Percentiles rank a stretch among this genome's conserved stretches.
phyloP scores from a whole-genome alignment of 129 eudicot species.

The Smallanthus sonchifolius region DNA sequence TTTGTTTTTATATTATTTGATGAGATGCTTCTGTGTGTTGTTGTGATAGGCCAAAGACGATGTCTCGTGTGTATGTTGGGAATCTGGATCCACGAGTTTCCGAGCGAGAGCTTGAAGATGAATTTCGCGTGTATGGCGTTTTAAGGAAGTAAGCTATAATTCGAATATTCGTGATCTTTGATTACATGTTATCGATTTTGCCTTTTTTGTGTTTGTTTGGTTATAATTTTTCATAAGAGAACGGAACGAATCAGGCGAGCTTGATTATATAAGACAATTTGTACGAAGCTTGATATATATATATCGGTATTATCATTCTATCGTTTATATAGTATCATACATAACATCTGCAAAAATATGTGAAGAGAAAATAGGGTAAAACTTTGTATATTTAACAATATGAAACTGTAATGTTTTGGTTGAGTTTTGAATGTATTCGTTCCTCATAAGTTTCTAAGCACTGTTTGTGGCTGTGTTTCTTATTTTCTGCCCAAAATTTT shows the following conservation, averaged over 20 bases:
- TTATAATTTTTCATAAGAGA: background rate
- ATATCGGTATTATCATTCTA: background rate
- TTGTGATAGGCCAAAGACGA: conserved; percentile 20
- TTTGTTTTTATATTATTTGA: background rate
- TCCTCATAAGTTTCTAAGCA: background rate
- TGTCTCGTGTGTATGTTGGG: conserved; percentile 82
- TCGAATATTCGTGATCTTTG: background rate
- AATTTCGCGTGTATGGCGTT: conserved; percentile 69
- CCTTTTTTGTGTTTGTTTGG: background rate
- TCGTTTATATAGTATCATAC: background rate
- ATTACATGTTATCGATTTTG: background rate
- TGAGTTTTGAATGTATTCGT: too few relatives aligned
- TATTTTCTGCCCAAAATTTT: background rate
- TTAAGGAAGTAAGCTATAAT: conserved; percentile 44
- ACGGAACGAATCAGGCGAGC: background rate
- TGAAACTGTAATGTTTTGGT: background rate
- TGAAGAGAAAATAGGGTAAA: background rate
- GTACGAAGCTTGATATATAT: background rate
- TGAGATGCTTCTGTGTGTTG: background rate
- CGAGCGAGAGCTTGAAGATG: conserved; percentile 80
- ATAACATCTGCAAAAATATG: background rate
- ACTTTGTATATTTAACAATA: background rate
- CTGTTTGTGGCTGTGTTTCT: background rate
- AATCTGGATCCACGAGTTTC: conserved; percentile 66
- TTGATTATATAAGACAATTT: too few relatives aligned